Evolutionary conservation across 805 yeast species (phyloP).

Genomic region (Pichia insulana): DNA sequence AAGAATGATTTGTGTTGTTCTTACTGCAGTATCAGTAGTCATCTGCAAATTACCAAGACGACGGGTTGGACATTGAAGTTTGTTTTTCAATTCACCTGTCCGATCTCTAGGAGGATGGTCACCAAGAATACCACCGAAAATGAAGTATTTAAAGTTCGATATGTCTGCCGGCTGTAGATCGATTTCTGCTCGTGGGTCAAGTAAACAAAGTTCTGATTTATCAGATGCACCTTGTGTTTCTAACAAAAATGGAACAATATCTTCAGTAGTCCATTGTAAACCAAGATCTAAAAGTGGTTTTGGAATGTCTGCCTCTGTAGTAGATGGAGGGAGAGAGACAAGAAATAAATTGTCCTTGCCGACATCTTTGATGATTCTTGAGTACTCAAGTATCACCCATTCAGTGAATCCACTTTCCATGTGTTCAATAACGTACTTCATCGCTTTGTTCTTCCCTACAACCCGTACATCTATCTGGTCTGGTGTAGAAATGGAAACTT

Average conservation of each 20-base stretch:
- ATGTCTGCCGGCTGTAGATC: conserved; percentile 70
- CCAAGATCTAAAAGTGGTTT: conserved; percentile 47
- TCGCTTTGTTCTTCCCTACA: conserved; percentile 18
- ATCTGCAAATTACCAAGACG: conserved; percentile 83
- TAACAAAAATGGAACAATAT: conserved; percentile 38
- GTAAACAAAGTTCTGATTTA: conserved; percentile 52
- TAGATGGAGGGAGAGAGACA: conserved; percentile 62
- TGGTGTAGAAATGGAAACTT: too few species aligned
- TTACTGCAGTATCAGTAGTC: conserved; percentile 96
- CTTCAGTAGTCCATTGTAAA: conserved; percentile 75
- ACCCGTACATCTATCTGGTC: too few species aligned
- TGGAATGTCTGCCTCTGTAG: conserved; percentile 61
- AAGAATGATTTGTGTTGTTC: conserved; percentile 81
- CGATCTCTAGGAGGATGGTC: conserved; percentile 92
- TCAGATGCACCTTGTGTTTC: conserved; percentile 23
- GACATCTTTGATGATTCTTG: conserved; percentile 73
- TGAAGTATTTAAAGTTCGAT: conserved; percentile 68
- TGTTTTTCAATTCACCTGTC: conserved; percentile 75
- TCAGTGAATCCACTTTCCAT: conserved; percentile 96
- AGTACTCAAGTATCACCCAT: conserved; percentile 88
- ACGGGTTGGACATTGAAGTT: conserved; percentile 81
- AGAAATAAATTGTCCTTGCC: conserved; percentile 68
- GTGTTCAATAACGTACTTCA: conserved; percentile 93
- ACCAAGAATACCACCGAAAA: conserved; percentile 94
- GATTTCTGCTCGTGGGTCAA: conserved; percentile 78